These are phyloP conservation scores for Hypericum perforatum DNA, from an alignment of 345 rosid genomes.

Conservation along the genomic window DNA sequence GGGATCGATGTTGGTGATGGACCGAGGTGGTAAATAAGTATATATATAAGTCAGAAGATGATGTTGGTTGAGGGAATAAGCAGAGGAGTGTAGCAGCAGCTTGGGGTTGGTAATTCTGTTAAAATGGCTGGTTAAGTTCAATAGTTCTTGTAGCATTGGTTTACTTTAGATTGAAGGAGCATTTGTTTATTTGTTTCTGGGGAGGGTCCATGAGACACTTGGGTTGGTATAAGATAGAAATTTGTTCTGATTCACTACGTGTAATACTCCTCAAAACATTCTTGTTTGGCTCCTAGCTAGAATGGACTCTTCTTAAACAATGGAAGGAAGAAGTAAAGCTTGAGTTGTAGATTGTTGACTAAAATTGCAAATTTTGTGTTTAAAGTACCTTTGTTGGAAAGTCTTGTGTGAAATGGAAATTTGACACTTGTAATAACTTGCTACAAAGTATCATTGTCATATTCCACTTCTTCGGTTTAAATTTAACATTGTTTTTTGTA, in stretches of 20 bases:
- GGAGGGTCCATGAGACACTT: conserved; percentile 16
- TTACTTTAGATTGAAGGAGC: conserved; percentile 32
- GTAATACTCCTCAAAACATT: conserved; percentile 2
- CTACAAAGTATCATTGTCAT: too few species aligned
- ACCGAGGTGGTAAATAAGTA: conserved; percentile 23
- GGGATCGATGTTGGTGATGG: conserved; percentile 17
- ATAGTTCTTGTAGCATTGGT: conserved; percentile 27
- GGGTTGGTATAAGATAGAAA: conserved; percentile 6
- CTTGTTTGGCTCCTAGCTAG: conserved; percentile 6
- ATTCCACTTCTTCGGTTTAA: too few species aligned
- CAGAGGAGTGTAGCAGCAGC: conserved; percentile 21
- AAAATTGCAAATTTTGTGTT: too few species aligned
- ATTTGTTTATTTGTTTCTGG: conserved; percentile 16
- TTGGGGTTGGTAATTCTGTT: conserved; percentile 33
- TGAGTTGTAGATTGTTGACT: too few species aligned
- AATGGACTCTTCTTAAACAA: too few species aligned
- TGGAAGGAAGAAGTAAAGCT: too few species aligned
- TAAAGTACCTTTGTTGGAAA: too few species aligned
- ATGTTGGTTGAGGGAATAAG: conserved; percentile 36
- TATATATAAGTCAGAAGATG: conserved; percentile 9
- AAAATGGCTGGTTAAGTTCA: conserved; percentile 15
- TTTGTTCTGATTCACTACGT: conserved; percentile 10
- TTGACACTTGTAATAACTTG: too few species aligned
- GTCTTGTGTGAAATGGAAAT: too few species aligned
- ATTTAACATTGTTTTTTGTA: too few species aligned